Evolutionary conservation across 805 yeast genomes (phyloP), one percentile per base, ranked within the genome.

Genomic region (Citeromyces matritensis): DNA sequence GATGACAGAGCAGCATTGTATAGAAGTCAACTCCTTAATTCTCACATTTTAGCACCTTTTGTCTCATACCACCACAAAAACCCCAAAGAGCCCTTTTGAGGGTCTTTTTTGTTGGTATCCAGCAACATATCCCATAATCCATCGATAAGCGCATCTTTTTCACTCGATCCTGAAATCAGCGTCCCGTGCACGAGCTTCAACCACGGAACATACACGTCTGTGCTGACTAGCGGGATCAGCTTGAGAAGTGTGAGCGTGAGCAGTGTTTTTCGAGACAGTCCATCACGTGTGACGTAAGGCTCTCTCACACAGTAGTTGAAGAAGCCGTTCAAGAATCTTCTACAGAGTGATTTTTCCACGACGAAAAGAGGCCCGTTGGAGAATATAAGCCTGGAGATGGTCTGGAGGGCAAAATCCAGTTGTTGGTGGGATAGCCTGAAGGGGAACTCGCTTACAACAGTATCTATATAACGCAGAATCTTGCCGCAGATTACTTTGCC

Each of bases 21-120:
- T n/a, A n/a, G n/a, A n/a, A n/a, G n/a, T n/a, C n/a, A n/a, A n/a
- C n/a, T n/a, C n/a, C n/a, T n/a, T n/a, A n/a, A n/a, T n/a, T n/a
- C n/a, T n/a, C n/a, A n/a, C n/a, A n/a, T n/a, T n/a, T n/a, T n/a
- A n/a, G n/a, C n/a, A n/a, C n/a, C n/a, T n/a, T n/a, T 26, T 10
- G 13, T 43, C 15, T 60, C 62, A 44, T 72, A 75, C 82, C 82
- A 75, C 81, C 82, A 75, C 14, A 51, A 50, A 32, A 68, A 58
- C 1, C 70, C 80, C 26, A 69, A 33, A 27, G 63, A 66, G 4
- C 72, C 65, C 39, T 76, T 57, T 38, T 69, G 71, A 34, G 70
- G 52, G 39, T 71, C 77, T 33, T 69, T 54, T 36, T 68, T 73
- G 39, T 70, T 77, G 30, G 76, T 62, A 3, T 39, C 37, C 4